These are phyloP conservation scores for Saccharomycopsis crataegensis DNA, from an alignment of 1,139 yeast genomes.

Conservation along the genomic window DNA sequence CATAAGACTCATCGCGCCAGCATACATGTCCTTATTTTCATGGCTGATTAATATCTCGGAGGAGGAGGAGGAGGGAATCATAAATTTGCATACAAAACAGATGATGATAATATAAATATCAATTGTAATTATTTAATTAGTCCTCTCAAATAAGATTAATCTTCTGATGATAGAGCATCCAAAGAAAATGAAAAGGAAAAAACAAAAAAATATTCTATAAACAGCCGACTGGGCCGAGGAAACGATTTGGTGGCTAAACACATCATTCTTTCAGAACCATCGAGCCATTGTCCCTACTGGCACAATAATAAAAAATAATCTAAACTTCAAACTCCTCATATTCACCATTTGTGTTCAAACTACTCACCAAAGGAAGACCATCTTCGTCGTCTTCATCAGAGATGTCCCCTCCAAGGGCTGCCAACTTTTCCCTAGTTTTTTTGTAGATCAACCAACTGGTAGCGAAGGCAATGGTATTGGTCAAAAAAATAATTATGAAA, in stretches of 20 bases:
- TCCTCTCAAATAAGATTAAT: too few relatives aligned
- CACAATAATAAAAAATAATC: background rate
- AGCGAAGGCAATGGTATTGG: slow-evolving; percentile 47
- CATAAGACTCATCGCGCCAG: too few relatives aligned
- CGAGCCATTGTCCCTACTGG: too few relatives aligned
- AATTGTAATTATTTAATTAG: background rate
- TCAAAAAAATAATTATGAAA: slow-evolving; percentile 50
- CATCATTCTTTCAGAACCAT: too few relatives aligned
- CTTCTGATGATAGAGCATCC: background rate
- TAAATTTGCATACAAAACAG: background rate
- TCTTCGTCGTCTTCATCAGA: slow-evolving; percentile 18
- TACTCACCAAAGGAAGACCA: background rate
- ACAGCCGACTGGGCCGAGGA: background rate
- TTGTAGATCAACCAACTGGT: slow-evolving; percentile 70
- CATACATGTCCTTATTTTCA: too few relatives aligned
- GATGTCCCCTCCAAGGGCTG: slow-evolving; percentile 24
- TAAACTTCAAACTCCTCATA: background rate
- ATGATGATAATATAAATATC: background rate
- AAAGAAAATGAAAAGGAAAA: background rate
- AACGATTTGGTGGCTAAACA: background rate
- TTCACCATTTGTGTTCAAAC: background rate
- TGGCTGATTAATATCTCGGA: too few relatives aligned
- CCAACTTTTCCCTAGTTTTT: slow-evolving; percentile 36
- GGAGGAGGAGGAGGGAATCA: too few relatives aligned
- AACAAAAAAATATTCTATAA: background rate